phyloP scores from a whole-genome alignment of 2,329 filamentous ascomycete species.

The Helicocarpus griseus region DNA sequence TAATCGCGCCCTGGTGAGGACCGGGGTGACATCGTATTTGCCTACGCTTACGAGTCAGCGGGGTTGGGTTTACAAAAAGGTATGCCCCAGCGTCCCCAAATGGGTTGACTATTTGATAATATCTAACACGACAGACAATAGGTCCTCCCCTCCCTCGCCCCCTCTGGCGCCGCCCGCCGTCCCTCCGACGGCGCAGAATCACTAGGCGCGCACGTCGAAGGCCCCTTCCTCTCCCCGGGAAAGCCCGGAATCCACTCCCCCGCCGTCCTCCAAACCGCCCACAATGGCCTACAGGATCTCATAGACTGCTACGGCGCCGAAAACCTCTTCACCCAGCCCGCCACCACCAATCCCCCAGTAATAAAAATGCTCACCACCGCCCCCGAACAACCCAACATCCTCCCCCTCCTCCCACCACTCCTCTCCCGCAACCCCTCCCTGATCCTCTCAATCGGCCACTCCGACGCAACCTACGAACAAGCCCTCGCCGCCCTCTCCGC shows the following conservation, averaged over 20 bases:
- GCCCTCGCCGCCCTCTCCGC: slow-evolving; percentile 60
- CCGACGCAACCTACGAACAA: slow-evolving; percentile 77
- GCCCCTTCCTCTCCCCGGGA: slow-evolving; percentile 71
- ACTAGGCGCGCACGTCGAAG: slow-evolving; percentile 82
- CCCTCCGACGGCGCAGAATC: slow-evolving; percentile 68
- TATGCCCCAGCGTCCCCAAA: too few species aligned
- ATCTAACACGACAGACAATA: too few species aligned
- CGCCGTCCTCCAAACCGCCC: slow-evolving; percentile 56
- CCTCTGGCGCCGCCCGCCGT: slow-evolving; percentile 52
- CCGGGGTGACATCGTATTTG: slow-evolving; percentile 79
- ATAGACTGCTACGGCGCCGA: slow-evolving; percentile 49
- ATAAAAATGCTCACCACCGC: slow-evolving; percentile 81
- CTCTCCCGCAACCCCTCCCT: slow-evolving; percentile 56
- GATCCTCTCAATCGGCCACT: slow-evolving; percentile 73
- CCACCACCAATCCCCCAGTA: slow-evolving; percentile 8
- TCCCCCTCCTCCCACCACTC: slow-evolving; percentile 57
- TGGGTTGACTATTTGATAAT: too few species aligned
- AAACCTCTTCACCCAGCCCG: slow-evolving; percentile 44
- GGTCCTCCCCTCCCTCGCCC: slow-evolving; percentile 65
- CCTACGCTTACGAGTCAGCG: slow-evolving; percentile 69
- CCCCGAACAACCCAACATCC: slow-evolving; percentile 67
- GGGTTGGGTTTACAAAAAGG: slow-evolving; percentile 75
- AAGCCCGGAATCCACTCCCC: slow-evolving; percentile 82
- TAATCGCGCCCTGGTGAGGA: slow-evolving; percentile 62
- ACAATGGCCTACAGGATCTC: slow-evolving; percentile 51